These are phyloP conservation scores for Cytospora piceae DNA, from an alignment of 2,329 filamentous ascomycete species.

Conservation along the genomic window DNA sequence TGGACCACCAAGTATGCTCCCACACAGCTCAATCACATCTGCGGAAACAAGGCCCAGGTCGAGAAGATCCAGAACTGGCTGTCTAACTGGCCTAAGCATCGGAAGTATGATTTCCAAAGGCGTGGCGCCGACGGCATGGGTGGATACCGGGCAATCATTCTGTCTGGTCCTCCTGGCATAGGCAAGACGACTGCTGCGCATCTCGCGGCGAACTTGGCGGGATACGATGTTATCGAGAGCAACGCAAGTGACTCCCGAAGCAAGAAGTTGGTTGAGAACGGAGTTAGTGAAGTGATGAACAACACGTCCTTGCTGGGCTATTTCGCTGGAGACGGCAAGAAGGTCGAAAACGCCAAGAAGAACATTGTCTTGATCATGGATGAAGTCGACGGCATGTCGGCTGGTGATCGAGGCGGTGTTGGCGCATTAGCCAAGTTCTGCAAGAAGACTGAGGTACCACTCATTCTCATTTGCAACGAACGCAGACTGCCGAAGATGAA, in stretches of 20 bases:
- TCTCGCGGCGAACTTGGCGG: constrained; percentile 87
- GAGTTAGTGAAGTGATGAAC: constrained; percentile 87
- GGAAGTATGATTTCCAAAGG: constrained; percentile 80
- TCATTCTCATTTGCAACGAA: constrained; percentile 98
- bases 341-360: constrained; percentile 80
- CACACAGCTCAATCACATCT: constrained; percentile 82
- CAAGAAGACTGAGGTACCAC: constrained; percentile 90
- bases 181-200: constrained; percentile 98
- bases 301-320: constrained; percentile 92
- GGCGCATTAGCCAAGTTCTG: constrained; percentile 92
- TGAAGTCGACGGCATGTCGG: constrained; percentile 98
- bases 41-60: constrained; percentile 88
- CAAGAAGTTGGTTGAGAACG: constrained; percentile 91
- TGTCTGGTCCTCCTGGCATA: constrained; percentile 93
- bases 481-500: constrained; percentile 95
- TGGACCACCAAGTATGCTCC: constrained; percentile 98
- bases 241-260: constrained; percentile 96
- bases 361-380: constrained; percentile 98
- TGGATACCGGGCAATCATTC: constrained; percentile 83
- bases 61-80: constrained; percentile 92
- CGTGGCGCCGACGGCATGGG: constrained; percentile 85
- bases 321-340: constrained; percentile 82
- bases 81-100: constrained; percentile 76
- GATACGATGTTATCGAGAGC: constrained; percentile 90
- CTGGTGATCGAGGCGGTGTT: constrained; percentile 92